Evolutionary conservation across 257 asterid genomes (phyloP).

Genomic region (Buddleja alternifolia): DNA sequence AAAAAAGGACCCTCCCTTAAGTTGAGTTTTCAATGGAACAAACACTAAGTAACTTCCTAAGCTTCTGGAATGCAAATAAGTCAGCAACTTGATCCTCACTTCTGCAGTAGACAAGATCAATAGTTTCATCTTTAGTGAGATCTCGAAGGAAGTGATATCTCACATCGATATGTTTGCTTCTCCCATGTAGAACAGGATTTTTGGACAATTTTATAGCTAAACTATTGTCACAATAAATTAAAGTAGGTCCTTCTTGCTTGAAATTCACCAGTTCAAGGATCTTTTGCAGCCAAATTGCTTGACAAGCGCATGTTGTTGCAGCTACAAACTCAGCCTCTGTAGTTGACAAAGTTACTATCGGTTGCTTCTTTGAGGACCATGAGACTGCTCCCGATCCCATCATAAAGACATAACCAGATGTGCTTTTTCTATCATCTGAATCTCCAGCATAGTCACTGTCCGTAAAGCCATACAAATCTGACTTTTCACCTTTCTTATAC

Average conservation of each 20-base stretch:
- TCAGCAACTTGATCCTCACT: neutral
- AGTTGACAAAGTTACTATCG: too few relatives aligned
- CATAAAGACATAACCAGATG: neutral
- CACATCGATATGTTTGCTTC: too few relatives aligned
- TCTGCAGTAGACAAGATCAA: neutral
- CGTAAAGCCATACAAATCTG: neutral
- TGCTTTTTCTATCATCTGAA: neutral
- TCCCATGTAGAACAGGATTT: neutral
- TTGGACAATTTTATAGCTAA: neutral
- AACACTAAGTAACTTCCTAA: too few relatives aligned
- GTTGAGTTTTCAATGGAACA: too few relatives aligned
- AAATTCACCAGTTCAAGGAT: neutral
- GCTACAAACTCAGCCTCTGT: too few relatives aligned
- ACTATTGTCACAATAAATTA: neutral
- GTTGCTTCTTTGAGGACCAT: too few relatives aligned
- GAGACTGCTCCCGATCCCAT: neutral
- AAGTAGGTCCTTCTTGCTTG: neutral
- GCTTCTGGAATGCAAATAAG: neutral
- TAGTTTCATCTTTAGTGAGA: neutral
- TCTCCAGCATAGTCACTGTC: too few relatives aligned
- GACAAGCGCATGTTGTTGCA: neutral
- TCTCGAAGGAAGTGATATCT: too few relatives aligned
- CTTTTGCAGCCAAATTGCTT: neutral
- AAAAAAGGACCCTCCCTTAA: too few relatives aligned
- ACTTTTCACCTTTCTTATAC: neutral